phyloP scores from a whole-genome alignment of 2,329 filamentous ascomycete species.

The Ascocoryne sarcoides region DNA sequence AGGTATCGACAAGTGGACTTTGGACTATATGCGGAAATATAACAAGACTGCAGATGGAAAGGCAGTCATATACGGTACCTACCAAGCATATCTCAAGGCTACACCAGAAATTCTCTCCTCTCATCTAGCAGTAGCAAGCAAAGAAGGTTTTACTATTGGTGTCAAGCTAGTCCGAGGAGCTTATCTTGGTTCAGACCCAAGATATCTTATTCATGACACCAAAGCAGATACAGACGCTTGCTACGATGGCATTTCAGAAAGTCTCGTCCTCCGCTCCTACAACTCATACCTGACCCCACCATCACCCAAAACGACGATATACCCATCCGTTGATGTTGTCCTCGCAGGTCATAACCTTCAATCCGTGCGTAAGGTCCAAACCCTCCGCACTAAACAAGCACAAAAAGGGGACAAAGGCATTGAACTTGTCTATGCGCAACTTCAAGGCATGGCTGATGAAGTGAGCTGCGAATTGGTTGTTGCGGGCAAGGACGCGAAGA shows the following conservation, averaged over 20 bases:
- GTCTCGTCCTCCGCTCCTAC: slow-evolving; percentile 58
- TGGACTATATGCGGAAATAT: slow-evolving; percentile 68
- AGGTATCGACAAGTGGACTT: slow-evolving; percentile 73
- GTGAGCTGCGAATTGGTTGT: slow-evolving; percentile 56
- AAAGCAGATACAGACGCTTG: slow-evolving; percentile 61
- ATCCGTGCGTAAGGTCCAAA: slow-evolving; percentile 53
- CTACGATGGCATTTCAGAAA: slow-evolving; percentile 64
- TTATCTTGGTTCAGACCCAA: slow-evolving; percentile 61
- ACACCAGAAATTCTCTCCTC: slow-evolving; percentile 45
- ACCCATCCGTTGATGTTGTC: slow-evolving; percentile 55
- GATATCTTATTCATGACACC: slow-evolving; percentile 61
- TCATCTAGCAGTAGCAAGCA: slow-evolving; percentile 51
- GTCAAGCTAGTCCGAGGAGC: slow-evolving; percentile 71
- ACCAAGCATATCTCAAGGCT: slow-evolving; percentile 67
- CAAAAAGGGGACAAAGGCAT: slow-evolving; percentile 30
- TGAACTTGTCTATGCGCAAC: slow-evolving; percentile 60
- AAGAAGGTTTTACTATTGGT: slow-evolving; percentile 57
- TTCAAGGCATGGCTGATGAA: slow-evolving; percentile 95
- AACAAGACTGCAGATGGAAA: slow-evolving; percentile 50
- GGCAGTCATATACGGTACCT: slow-evolving; percentile 71
- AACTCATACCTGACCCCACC: slow-evolving; percentile 40
- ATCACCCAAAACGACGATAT: slow-evolving; percentile 29
- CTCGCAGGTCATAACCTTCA: slow-evolving; percentile 77
- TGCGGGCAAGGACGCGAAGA: slow-evolving; percentile 17
- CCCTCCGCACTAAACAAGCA: slow-evolving; percentile 37